These are phyloP conservation scores for Diaporthe citriasiana DNA, from an alignment of 2,329 filamentous ascomycete species.

Conservation along the genomic window DNA sequence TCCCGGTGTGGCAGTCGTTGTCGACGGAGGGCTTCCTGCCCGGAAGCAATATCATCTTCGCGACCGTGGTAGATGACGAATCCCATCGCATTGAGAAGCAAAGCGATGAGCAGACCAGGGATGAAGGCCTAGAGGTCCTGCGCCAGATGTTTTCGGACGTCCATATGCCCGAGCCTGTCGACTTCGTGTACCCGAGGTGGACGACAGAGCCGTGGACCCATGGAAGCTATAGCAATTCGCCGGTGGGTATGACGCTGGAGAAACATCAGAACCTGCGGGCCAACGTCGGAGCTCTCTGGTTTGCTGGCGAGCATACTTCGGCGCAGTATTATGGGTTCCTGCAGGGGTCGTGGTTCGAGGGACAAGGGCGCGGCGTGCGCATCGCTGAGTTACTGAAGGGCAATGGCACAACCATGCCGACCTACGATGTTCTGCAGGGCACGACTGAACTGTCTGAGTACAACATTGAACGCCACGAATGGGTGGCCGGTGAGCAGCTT, in stretches of 20 bases:
- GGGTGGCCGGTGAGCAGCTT: constrained; percentile 57
- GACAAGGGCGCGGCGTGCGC: constrained; percentile 61
- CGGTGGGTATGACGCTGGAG: constrained; percentile 72
- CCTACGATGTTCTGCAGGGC: constrained; percentile 52
- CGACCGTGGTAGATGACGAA: constrained; percentile 70
- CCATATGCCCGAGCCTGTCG: constrained; percentile 70
- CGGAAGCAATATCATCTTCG: constrained; percentile 75
- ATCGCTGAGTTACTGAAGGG: constrained; percentile 56
- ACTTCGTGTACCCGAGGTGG: constrained; percentile 74
- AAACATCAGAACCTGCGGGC: constrained; percentile 77
- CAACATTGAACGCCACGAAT: constrained; percentile 50
- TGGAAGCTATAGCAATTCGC: constrained; percentile 79
- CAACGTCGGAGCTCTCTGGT: constrained; percentile 73
- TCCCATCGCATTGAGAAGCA: constrained; percentile 72
- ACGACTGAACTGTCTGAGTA: constrained; percentile 54
- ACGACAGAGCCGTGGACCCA: constrained; percentile 61
- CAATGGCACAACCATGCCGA: constrained; percentile 46
- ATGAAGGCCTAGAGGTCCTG: constrained; percentile 70
- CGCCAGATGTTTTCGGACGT: constrained; percentile 72
- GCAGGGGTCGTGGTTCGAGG: constrained; percentile 73
- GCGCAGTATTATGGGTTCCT: constrained; percentile 76
- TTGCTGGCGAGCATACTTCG: constrained; percentile 75
- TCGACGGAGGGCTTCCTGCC: constrained; percentile 69
- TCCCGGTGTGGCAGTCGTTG: constrained; percentile 75
- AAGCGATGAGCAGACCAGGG: constrained; percentile 68